Evolutionary conservation across 208 protist genomes (phyloP), one percentile per base, ranked within the genome.

Genomic region (Naegleria gruberi): DNA sequence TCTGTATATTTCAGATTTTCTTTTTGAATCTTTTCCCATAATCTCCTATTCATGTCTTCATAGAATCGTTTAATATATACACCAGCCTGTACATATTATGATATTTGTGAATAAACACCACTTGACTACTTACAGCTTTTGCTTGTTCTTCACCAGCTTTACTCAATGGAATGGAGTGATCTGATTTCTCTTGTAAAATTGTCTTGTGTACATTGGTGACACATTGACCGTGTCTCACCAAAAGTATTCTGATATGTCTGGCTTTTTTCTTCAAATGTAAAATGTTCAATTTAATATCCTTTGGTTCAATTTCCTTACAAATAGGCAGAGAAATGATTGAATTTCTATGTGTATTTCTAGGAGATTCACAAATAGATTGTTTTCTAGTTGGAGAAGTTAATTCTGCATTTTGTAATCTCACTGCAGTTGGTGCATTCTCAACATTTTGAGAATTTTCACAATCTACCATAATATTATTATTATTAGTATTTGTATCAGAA

Each of bases 101-200:
- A n/a, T n/a, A n/a, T n/a, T n/a, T n/a, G n/a, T n/a, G n/a, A n/a
- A n/a, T n/a, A n/a, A n/a, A n/a, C n/a, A n/a, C n/a, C n/a, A n/a
- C n/a, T n/a, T n/a, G n/a, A n/a, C n/a, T 26, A 40, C 65, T 19
- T 40, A 37, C 4, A 34, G 15, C 17, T 45, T 44, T 84, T 0
- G 83, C 83, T 55, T 87, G 83, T 87, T 41, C 34, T 15, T 44
- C 42, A 17, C 83, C 83, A 55, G 7, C n/a, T 34, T 87, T 55
- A 30, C n/a, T 42, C 30, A 87, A 55, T 55, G 83, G 83, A 40
- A 87, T 87, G 6, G 83, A 30, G 55, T 87, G 44, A 87, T 87
- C 83, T 37, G 43, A 17, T 55, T 34, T 45, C 4, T 34, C 6
- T 45, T 15, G 10, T 15, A 55, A 55, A 40, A 87, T 30, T 17